Base-by-base conservation (phyloP, 306 rosid genomes). In the Rosa rugosa region DNA sequence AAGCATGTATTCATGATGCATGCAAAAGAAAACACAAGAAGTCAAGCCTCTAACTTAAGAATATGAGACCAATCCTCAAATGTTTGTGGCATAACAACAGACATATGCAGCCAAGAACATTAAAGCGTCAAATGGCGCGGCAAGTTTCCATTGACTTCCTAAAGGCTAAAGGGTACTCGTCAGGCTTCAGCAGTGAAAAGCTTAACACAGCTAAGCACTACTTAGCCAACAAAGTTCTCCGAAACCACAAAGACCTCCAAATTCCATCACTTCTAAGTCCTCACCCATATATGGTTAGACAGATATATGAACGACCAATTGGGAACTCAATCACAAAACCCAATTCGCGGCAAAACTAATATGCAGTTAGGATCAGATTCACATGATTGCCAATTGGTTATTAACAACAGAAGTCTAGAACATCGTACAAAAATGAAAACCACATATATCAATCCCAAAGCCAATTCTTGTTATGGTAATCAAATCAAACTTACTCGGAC, bases 401-500 rank as follows among this genome's bases (percentile, higher is more conserved):
- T 17, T 13, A 31, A 68, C 51, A 38, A 77, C 40, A 36, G 10
- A 50, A 49, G 42, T 8, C 27, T 44, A 22, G 34, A 50, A 50
- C 31, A 42, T 41, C 54, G 68, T 34, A 36, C 12, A 62, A 3
- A 27, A 64, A 75, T 27, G 36, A 27, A 46, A 70, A 41, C 34
- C 27, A 25, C 22, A 71, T 34, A 71, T 17, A 31, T 4, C 62
- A 16, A 56, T 23, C 49, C 14, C 10, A 22, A 13, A 44, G 27
- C 22, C 69, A 38, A 22, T n/a, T 77, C 64, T 41, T 44, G 5
- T 7, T 9, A 22, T 60, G 62, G 51, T 23, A 46, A 53, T 69
- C 45, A 72, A 79, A 72, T 69, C 11, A 68, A 51, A 77, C 85
- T 69, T 81, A 91, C 98, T 23, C 77, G 83, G 47, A 89, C 53